phyloP scores from a whole-genome alignment of 192 early-diverging fungal genomes.

The Coemansia asiatica region DNA sequence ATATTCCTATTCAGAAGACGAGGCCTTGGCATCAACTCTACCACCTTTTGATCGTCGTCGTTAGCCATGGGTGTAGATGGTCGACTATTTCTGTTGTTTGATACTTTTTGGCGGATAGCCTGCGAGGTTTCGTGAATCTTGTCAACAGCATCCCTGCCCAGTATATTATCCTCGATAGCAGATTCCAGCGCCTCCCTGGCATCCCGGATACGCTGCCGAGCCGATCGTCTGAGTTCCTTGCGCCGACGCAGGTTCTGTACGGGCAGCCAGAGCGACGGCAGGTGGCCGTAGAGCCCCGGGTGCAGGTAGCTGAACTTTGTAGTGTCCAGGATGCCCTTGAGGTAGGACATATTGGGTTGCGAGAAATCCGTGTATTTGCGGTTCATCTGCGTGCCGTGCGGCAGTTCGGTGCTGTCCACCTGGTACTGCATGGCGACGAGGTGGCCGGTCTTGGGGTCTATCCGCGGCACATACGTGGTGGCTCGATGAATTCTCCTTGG shows the following conservation, averaged over 20 bases:
- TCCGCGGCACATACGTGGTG: conserved; percentile 15
- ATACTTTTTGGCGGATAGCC: conserved; percentile 1
- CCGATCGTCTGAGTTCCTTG: conserved; percentile 11
- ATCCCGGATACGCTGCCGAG: conserved; percentile 13
- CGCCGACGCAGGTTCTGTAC: conserved; percentile 29
- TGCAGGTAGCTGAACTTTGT: conserved; percentile 43
- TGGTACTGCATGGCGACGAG: conserved; percentile 39
- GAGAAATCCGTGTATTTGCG: conserved; percentile 39
- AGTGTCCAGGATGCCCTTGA: conserved; percentile 35
- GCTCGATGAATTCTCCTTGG: conserved; percentile 8
- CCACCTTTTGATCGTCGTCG: too few species aligned
- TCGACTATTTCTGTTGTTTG: neutral
- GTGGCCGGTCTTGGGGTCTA: conserved; percentile 14
- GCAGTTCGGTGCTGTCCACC: conserved; percentile 25
- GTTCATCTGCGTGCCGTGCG: conserved; percentile 38
- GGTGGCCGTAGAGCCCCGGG: conserved; percentile 42
- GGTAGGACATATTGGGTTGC: conserved; percentile 36
- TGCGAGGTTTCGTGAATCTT: conserved; percentile 19
- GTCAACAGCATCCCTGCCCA: conserved; percentile 21
- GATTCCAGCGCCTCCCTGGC: conserved; percentile 13
- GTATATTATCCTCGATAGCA: conserved; percentile 29
- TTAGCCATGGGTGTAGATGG: too few species aligned
- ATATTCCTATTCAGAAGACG: neutral
- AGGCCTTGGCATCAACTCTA: neutral
- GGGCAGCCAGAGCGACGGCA: conserved; percentile 49